Evolutionary conservation across 2,329 filamentous ascomycete species (phyloP), one percentile per base, ranked within the genome.

Genomic region (Lizonia empirigonia): DNA sequence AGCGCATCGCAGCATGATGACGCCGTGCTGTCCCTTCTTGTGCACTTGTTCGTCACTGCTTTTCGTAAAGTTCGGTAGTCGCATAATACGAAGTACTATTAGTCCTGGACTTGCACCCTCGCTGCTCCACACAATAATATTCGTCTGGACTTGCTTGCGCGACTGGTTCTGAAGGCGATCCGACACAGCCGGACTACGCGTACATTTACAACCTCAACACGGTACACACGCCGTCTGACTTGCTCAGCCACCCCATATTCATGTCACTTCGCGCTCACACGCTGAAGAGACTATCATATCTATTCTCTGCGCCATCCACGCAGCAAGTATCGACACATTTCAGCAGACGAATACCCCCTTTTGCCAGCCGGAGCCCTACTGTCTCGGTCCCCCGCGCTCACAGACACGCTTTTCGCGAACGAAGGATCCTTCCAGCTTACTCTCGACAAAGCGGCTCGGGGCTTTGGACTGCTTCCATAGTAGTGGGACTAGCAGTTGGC

Each of bases 401-500:
- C 55, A 56, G 51, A 37, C 56, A 57, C 50, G 57, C 56, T 42
- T 47, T 52, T 22, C 15, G 36, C 49, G 12, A 37, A 46, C 36
- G 18, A 45, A 20, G 15, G 29, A 12, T 23, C 33, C 24, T 38
- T 24, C 44, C 18, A 8, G 39, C 15, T 20, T 16, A n/a, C 16
- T 10, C 15, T 27, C 40, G 38, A 19, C 60, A 59, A 39, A 73
- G 70, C 53, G 63, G 63, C 23, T 56, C 61, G 32, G 59, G 55
- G 23, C 38, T 66, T 13, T 66, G 66, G 55, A 64, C 67, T 35
- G 63, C 56, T 26, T 55, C 60, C 10, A 37, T 71, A 37, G 58
- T 71, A 18, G 40, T 70, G 45, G 63, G 63, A 32, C 57, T 74
- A 61, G 65, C 69, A 22, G 61, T 71, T 51, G 65, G 67, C 55